These are phyloP conservation scores for Magnaporthiopsis rhizophila DNA, from an alignment of 2,329 filamentous ascomycete species.

Conservation along the genomic window DNA sequence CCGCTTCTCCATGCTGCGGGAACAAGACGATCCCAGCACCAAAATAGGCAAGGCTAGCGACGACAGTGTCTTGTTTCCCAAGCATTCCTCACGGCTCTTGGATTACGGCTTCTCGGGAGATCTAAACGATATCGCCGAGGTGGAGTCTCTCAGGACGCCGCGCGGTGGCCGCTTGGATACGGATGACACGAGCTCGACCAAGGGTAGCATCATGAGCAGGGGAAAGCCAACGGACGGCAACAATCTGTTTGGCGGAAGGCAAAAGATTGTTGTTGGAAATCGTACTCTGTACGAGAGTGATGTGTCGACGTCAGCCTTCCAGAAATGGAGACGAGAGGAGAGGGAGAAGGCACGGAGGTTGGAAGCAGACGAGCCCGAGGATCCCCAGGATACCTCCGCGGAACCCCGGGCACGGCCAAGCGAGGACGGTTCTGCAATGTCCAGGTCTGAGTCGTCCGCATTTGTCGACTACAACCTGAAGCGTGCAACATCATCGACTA, in stretches of 20 bases:
- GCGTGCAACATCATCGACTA: constrained; percentile 79
- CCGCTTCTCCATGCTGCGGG: constrained; percentile 91
- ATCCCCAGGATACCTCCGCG: constrained; percentile 25
- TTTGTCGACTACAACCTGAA: constrained; percentile 62
- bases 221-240: constrained; percentile 82
- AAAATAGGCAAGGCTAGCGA: constrained; percentile 91
- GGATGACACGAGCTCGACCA: constrained; percentile 57
- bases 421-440: constrained; percentile 25
- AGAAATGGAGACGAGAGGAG: constrained; percentile 60
- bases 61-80: constrained; percentile 82
- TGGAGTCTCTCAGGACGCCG: constrained; percentile 66
- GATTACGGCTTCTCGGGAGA: constrained; percentile 56
- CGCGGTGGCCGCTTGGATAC: constrained; percentile 53
- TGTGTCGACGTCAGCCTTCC: constrained; percentile 73
- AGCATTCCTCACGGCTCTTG: constrained; percentile 68
- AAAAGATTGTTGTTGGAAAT: constrained; percentile 60
- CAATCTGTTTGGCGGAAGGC: constrained; percentile 85
- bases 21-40: constrained; percentile 86
- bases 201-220: constrained; percentile 73
- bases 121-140: constrained; percentile 82
- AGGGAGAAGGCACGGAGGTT: constrained; percentile 38
- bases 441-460: constrained; percentile 46
- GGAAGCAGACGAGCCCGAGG: constrained; percentile 22
- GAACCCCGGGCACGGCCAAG: constrained; percentile 13
- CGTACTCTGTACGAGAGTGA: constrained; percentile 81